A percentile compares a stretch with the other conserved stretches of the same genome.
Conservation (phyloP, 2,329 filamentous ascomycete species). For the Sporothrix luriei region DNA sequence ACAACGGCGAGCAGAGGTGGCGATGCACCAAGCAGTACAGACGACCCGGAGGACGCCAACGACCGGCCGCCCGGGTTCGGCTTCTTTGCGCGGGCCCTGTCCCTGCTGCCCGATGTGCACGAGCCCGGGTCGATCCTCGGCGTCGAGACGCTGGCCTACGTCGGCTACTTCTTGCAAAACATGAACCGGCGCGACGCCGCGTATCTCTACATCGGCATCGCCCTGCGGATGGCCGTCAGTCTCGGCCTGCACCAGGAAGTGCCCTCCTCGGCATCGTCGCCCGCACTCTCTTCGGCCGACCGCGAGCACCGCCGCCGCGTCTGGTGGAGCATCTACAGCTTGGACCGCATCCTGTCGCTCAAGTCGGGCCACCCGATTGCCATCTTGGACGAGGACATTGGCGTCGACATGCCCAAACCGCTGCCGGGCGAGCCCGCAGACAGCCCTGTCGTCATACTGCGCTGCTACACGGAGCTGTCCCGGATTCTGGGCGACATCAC, state of each 20-base stretch:
- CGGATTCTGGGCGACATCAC: conserved; percentile 55
- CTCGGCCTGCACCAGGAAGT: conserved; percentile 60
- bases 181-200: conserved; percentile 58
- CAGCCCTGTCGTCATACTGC: conserved; percentile 53
- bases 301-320: conserved; percentile 55
- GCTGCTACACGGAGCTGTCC: conserved; percentile 57
- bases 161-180: conserved; percentile 61
- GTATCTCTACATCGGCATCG: conserved; percentile 57
- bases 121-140: conserved; percentile 58
- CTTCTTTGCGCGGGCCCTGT: conserved; percentile 56
- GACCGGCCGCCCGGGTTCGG: conserved; percentile 56
- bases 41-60: not conserved
- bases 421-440: conserved; percentile 47
- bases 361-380: conserved; percentile 59
- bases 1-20: conserved; percentile 47
- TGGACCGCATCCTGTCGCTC: conserved; percentile 56
- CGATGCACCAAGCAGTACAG: not conserved
- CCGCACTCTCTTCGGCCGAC: conserved; percentile 45
- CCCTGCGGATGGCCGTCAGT: conserved; percentile 60
- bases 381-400: conserved; percentile 58
- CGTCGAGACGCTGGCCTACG: conserved; percentile 57
- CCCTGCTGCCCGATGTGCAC: conserved; percentile 57
- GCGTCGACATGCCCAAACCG: conserved; percentile 45
- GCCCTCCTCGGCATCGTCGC: conserved; percentile 38
- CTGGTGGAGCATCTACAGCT: conserved; percentile 61